A percentile compares a stretch with the other conserved stretches of the same genome.
phyloP scores from a whole-genome alignment of 2,329 filamentous ascomycete genomes.

The Ophiostoma tasmaniense region DNA sequence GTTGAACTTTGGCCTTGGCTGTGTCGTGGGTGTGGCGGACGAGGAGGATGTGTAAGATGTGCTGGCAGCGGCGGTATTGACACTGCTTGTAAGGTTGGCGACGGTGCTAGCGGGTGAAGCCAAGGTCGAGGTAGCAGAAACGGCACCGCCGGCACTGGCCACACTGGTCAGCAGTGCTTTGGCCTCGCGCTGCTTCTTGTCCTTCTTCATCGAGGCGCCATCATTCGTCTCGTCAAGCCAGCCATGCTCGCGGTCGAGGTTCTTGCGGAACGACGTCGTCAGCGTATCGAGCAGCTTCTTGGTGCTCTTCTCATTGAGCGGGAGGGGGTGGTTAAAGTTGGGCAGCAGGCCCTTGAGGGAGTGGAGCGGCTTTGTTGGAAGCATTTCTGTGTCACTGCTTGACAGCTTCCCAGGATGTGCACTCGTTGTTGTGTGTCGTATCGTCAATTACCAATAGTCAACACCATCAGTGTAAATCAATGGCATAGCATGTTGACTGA shows the following conservation, averaged over 20 bases:
- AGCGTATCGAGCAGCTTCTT: constrained; percentile 48
- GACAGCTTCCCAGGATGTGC: background rate
- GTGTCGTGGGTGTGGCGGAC: background rate
- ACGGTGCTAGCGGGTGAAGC: background rate
- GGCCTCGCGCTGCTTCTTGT: background rate
- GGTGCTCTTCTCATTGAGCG: constrained; percentile 42
- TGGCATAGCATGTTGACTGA: background rate
- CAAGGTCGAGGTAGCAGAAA: background rate
- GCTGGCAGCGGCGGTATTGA: background rate
- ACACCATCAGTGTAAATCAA: background rate
- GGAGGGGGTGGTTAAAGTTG: constrained; percentile 43
- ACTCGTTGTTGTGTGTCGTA: background rate
- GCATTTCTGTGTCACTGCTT: constrained; percentile 24
- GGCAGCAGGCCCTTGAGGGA: constrained; percentile 36
- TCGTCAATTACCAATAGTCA: background rate
- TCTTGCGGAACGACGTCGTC: constrained; percentile 48
- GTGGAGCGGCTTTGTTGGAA: constrained; percentile 30
- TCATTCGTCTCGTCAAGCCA: constrained; percentile 29
- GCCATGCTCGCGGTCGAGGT: constrained; percentile 51
- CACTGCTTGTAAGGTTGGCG: background rate
- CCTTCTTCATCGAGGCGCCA: background rate
- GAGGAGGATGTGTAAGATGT: background rate
- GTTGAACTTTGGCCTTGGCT: background rate
- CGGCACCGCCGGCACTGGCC: background rate
- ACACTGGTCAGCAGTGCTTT: background rate